Evolutionary conservation across 257 asterid species (phyloP).

Genomic region (Nemophila menziesii): DNA sequence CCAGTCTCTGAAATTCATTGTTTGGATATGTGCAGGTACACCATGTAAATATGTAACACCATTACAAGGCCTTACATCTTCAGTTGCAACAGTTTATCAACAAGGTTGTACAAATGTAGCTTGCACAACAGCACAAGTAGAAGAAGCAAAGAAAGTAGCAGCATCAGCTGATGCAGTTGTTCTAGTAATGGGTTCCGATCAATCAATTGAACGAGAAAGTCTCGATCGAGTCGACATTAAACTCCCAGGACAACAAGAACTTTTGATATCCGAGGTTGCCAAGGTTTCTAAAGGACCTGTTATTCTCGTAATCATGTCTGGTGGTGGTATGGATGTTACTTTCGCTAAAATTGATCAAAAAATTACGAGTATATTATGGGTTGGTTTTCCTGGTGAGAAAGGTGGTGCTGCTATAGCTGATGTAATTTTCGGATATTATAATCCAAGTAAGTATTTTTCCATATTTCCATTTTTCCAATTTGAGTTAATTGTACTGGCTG

Average conservation of each 20-base stretch:
- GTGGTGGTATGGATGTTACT: constrained; percentile 77
- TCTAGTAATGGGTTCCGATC: constrained; percentile 73
- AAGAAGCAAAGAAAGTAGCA: constrained; percentile 47
- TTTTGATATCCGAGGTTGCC: constrained; percentile 50
- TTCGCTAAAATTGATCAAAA: constrained; percentile 64
- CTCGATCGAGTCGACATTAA: constrained; percentile 51
- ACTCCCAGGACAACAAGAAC: constrained; percentile 80
- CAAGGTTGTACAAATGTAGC: constrained; percentile 46
- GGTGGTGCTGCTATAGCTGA: constrained; percentile 87
- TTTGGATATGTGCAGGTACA: constrained; percentile 28
- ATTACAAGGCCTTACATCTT: constrained; percentile 43
- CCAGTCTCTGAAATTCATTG: too few relatives aligned
- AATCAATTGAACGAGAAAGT: constrained; percentile 48
- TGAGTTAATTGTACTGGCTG: not conserved
- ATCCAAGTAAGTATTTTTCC: constrained; percentile 45
- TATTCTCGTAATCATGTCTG: constrained; percentile 80
- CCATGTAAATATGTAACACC: constrained; percentile 72
- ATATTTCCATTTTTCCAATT: not conserved
- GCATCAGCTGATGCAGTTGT: constrained; percentile 66
- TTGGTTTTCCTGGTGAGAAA: constrained; percentile 90
- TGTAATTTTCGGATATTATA: constrained; percentile 49
- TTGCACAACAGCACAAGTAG: constrained; percentile 42
- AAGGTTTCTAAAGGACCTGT: constrained; percentile 61
- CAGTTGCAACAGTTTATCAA: constrained; percentile 38
- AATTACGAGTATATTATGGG: constrained; percentile 74